Base-by-base conservation (phyloP, 2,329 filamentous ascomycete genomes). In the Cephalotrichum gorgonifer region DNA sequence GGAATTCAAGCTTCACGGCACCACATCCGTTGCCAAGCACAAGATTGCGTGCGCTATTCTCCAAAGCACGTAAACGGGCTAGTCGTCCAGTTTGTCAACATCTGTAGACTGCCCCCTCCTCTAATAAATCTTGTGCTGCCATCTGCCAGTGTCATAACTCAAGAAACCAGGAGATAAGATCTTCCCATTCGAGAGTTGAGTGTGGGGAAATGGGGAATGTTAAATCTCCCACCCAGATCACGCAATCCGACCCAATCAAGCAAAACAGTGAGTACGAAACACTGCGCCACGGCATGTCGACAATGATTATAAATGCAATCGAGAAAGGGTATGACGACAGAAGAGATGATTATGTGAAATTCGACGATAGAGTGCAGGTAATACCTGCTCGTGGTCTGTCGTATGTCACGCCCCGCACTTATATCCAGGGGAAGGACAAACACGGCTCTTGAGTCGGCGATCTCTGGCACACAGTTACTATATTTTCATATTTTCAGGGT, bases 211-310 rank as follows among this genome's bases (percentile, higher is more conserved):
- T 15, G 20, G 20, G 14, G 31, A 9, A 41, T 47, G 45, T n/a
- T 33, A n/a, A 39, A 47, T 47, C 33, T 12, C 26, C 45, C 9
- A 17, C 27, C 30, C 31, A 17, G 41, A 47, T 47, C 45, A 47
- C 45, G 45, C 45, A 47, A 47, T 47, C 44, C 23, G 11, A 9
- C 33, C n/a, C 33, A 17, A 26, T 27, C 33, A 9, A 39, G 33
- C 27, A 38, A 47, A 6, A n/a, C 35, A 20, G 9, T 39, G 35
- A 20, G 17, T 15, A 15, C n/a, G n/a, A n/a, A 33, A 15, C 30
- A 11, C 30, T 15, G n/a, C 30, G 35, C n/a, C 6, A 20, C 9
- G n/a, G 12, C 17, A 4, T 12, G 12, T 20, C n/a, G 17, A 11
- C 17, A 6, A 6, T n/a, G n/a, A 11, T 6, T 22, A 20, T 11